Base-by-base conservation (phyloP, 495 filamentous ascomycete species). In the Bacidia rubella region DNA sequence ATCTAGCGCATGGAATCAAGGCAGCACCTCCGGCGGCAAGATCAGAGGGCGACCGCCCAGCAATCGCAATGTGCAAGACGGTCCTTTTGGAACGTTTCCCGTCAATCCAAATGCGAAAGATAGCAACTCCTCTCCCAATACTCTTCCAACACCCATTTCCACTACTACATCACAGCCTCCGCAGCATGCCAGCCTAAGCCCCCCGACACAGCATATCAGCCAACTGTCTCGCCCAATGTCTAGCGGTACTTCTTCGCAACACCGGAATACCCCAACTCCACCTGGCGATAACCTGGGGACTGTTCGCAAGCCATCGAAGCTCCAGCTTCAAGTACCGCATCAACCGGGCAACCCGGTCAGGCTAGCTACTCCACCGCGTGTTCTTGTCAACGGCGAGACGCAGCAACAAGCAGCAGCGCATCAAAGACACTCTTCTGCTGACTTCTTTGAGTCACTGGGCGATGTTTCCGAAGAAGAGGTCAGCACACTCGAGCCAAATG, bases 1-100 rank as follows among this genome's bases (percentile, higher is more conserved):
- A 1, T 98, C 92, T 5, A 95, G 90, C 22, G 92, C 92, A 11
- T 98, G 92, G 92, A 85, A 77, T 49, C 80, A 76, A 42, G 79
- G 76, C 3, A 75, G 76, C 25, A 72, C 79, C 21, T 68, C 79
- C 1, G 79, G 73, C 9, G 87, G 87, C 3, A 94, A 92, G 54
- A 67, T 87, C 15, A 72, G 92, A 42, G 92, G 92, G 10, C 71
- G 92, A 53, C 92, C 92, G 50, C 89, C 90, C 2, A 87, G 80
- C 55, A 87, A 85, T 63, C 79, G 86, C 19, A 78, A 77, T 15
- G 72, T 83, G 12, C 75, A 71, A 2, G 82, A 87, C 39, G 88
- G 87, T 0, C 87, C 89, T 5, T 92, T 90, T 60, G 88, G 84
- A 7, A 90, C 89, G 0, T 95, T 95, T 56, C 87, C 88, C 0